A percentile compares a stretch with the other conserved stretches of the same genome.
Evolutionary conservation across 257 asterid species (phyloP).

Genomic region (Leonotis leonurus): DNA sequence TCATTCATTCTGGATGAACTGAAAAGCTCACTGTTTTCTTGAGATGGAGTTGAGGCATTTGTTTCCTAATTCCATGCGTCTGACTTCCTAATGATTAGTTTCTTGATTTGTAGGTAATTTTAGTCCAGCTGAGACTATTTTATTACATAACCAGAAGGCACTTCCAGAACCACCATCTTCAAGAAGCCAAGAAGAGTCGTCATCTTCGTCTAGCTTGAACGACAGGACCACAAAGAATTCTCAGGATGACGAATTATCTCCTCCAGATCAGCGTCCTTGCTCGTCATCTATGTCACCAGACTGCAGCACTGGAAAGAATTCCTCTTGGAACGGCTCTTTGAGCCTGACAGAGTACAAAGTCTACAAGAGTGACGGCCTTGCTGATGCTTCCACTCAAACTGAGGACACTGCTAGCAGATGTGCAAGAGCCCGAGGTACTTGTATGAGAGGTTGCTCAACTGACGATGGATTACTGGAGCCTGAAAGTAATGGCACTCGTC

Average conservation of each 20-base stretch:
- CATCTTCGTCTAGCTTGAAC: conserved; percentile 79
- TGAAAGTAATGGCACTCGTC: conserved; percentile 23
- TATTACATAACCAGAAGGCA: conserved; percentile 54
- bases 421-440: conserved; percentile 36
- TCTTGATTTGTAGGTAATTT: conserved; percentile 41
- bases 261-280: conserved; percentile 48
- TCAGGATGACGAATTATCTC: conserved; percentile 65
- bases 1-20: neutral
- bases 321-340: conserved; percentile 67
- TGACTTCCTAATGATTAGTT: neutral
- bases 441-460: conserved; percentile 66
- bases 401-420: conserved; percentile 48
- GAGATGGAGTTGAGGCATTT: too few relatives aligned
- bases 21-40: too few relatives aligned
- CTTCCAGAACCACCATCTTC: conserved; percentile 78
- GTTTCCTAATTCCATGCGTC: too few relatives aligned
- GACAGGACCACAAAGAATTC: conserved; percentile 58
- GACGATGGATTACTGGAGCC: conserved; percentile 50
- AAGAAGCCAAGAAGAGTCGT: conserved; percentile 86
- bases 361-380: conserved; percentile 58
- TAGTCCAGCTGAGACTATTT: conserved; percentile 56
- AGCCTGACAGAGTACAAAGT: conserved; percentile 73
- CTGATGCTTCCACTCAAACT: conserved; percentile 96
- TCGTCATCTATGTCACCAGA: conserved; percentile 64
- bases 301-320: conserved; percentile 46